phyloP scores from a whole-genome alignment of 2,329 filamentous ascomycete species.

The Calonectria hongkongensis region DNA sequence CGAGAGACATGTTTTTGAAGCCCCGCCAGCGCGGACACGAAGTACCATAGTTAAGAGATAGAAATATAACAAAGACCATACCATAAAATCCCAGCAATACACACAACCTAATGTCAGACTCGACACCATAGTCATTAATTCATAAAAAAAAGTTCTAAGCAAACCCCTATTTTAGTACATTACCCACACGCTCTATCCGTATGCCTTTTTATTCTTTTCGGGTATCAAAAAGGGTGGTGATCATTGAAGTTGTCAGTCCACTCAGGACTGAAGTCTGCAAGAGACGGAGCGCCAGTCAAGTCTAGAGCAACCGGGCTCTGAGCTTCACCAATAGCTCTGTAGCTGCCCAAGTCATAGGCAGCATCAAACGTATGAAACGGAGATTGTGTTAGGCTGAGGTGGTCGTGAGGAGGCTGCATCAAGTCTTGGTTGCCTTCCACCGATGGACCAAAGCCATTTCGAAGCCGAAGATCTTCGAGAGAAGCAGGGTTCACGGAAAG shows the following conservation, averaged over 20 bases:
- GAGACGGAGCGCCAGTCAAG: conserved; percentile 49
- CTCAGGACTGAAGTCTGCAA: conserved; percentile 54
- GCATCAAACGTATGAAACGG: conserved; percentile 65
- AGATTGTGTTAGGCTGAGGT: conserved; percentile 56
- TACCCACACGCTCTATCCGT: conserved; percentile 49
- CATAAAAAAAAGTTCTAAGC: conserved; percentile 54
- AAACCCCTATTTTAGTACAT: conserved; percentile 54
- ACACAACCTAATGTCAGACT: conserved; percentile 36
- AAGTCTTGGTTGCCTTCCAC: conserved; percentile 55
- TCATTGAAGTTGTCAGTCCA: conserved; percentile 59
- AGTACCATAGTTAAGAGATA: conserved; percentile 25
- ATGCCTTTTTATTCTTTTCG: conserved; percentile 35
- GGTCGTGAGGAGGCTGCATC: conserved; percentile 55
- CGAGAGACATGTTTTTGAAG: conserved; percentile 19
- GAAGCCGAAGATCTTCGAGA: conserved; percentile 54
- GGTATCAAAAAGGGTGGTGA: conserved; percentile 58
- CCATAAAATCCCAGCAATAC: conserved; percentile 37
- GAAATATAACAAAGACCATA: conserved; percentile 27
- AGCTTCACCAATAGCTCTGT: conserved; percentile 56
- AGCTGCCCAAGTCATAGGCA: conserved; percentile 63
- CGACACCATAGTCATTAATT: conserved; percentile 55
- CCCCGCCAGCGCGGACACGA: background rate
- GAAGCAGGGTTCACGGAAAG: conserved; percentile 55
- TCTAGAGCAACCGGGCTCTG: conserved; percentile 55
- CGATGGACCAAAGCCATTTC: conserved; percentile 55